Conservation (phyloP, 2,329 filamentous ascomycete genomes). For the Huntiella abstrusa region DNA sequence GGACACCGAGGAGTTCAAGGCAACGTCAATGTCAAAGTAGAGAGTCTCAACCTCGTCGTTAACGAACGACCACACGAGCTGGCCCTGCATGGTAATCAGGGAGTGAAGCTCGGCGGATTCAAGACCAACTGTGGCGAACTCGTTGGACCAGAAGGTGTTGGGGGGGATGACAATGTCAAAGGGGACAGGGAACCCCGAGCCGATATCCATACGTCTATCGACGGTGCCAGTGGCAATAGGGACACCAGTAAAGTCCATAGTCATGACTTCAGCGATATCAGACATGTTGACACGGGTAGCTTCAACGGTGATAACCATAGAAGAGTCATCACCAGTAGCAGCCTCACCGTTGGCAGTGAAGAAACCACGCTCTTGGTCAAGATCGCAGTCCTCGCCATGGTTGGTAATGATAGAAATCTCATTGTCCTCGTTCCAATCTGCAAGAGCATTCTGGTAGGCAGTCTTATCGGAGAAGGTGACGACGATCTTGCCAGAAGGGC, state of each 20-base stretch:
- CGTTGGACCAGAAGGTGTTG: slow-evolving; percentile 15
- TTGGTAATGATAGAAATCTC: slow-evolving; percentile 23
- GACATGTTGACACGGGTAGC: slow-evolving; percentile 18
- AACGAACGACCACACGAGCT: slow-evolving; percentile 15
- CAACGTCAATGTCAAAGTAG: slow-evolving; percentile 25
- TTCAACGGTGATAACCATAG: slow-evolving; percentile 16
- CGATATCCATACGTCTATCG: background rate
- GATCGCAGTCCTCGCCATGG: slow-evolving; percentile 23
- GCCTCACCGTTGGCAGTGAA: slow-evolving; percentile 19
- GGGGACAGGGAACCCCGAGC: slow-evolving; percentile 1
- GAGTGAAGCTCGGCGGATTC: slow-evolving; percentile 19
- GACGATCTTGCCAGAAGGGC: slow-evolving; percentile 11
- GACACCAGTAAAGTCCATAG: slow-evolving; percentile 16
- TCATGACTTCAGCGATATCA: slow-evolving; percentile 14
- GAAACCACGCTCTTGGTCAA: slow-evolving; percentile 21
- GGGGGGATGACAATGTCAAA: background rate
- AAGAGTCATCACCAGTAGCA: slow-evolving; percentile 1
- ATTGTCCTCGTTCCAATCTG: slow-evolving; percentile 11
- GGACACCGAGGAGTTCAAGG: slow-evolving; percentile 19
- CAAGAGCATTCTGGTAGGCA: slow-evolving; percentile 12
- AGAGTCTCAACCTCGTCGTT: slow-evolving; percentile 14
- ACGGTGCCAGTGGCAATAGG: slow-evolving; percentile 14
- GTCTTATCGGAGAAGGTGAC: slow-evolving; percentile 12
- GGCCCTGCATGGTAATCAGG: slow-evolving; percentile 23
- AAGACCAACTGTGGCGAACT: slow-evolving; percentile 19